Conservation (phyloP, 1,284 basidiomycete species). For the Leccinum pachyderme region DNA sequence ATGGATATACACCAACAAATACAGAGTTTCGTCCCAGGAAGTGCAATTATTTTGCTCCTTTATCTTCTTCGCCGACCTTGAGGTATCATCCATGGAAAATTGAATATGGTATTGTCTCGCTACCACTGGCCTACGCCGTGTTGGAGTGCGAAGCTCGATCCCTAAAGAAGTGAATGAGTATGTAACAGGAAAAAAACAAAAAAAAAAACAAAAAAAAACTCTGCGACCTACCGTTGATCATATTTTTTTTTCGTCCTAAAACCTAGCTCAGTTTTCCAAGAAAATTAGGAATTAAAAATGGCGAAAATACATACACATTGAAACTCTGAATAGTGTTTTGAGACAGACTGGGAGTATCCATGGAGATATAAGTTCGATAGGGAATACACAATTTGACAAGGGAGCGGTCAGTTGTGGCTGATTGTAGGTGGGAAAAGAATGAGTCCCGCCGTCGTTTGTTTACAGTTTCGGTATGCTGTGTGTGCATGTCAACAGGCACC, state of each 20-base stretch:
- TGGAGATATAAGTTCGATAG: background rate
- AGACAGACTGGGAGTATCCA: background rate
- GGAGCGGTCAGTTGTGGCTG: background rate
- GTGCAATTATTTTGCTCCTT: constrained; percentile 9
- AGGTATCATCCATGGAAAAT: constrained; percentile 10
- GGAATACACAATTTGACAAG: background rate
- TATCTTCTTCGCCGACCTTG: constrained; percentile 8
- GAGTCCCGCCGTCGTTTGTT: constrained; percentile 12
- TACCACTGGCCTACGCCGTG: background rate
- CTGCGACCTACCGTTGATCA: constrained; percentile 11
- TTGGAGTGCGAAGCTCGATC: constrained; percentile 14
- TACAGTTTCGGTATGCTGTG: constrained; percentile 18
- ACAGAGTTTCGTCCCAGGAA: constrained; percentile 18
- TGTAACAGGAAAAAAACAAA: too few species aligned
- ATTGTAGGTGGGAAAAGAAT: constrained; percentile 10
- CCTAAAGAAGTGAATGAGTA: constrained; percentile 5
- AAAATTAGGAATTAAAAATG: background rate
- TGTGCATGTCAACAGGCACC: constrained; percentile 10
- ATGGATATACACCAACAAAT: constrained; percentile 17
- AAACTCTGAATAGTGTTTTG: constrained; percentile 1
- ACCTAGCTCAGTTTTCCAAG: background rate
- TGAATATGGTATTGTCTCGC: constrained; percentile 14
- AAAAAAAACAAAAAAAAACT: too few species aligned
- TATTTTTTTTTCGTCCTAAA: constrained; percentile 13
- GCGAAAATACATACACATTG: constrained; percentile 9